phyloP scores from a whole-genome alignment of 306 rosid genomes.

The Ceratonia siliqua region DNA sequence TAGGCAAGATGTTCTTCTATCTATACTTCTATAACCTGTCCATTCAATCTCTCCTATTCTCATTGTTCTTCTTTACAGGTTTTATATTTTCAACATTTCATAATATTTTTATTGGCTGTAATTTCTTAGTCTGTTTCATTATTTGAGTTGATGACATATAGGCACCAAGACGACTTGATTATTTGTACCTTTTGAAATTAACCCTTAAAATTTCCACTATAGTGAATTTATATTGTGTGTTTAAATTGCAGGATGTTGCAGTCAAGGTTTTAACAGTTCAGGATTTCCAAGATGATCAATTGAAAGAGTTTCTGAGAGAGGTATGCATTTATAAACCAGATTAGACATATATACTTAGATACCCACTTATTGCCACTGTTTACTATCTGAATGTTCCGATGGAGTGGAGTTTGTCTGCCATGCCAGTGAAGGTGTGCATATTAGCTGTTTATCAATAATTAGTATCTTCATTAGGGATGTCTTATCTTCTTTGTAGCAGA shows the following conservation, averaged over 20 bases:
- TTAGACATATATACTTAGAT: not conserved
- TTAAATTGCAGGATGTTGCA: constrained; percentile 81
- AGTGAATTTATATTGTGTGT: not conserved
- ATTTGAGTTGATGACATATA: constrained; percentile 24
- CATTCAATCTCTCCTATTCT: not conserved
- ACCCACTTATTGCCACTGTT: constrained; percentile 3
- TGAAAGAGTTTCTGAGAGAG: constrained; percentile 94
- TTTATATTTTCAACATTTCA: not conserved
- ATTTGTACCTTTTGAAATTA: not conserved
- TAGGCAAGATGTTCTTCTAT: not conserved
- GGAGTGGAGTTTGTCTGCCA: not conserved
- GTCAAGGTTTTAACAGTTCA: constrained; percentile 87
- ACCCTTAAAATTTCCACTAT: not conserved
- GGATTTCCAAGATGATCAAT: constrained; percentile 82
- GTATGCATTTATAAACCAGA: constrained; percentile 35
- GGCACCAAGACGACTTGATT: constrained; percentile 10
- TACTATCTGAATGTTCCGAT: constrained; percentile 1
- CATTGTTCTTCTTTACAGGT: not conserved
- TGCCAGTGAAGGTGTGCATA: not conserved
- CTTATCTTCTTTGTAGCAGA: not conserved
- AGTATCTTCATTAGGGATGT: not conserved
- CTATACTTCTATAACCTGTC: not conserved
- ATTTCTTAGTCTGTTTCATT: constrained; percentile 9
- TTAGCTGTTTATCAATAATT: not conserved
- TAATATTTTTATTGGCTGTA: not conserved